phyloP scores from a whole-genome alignment of 2,329 filamentous ascomycete species.

The Botrytis galanthina region DNA sequence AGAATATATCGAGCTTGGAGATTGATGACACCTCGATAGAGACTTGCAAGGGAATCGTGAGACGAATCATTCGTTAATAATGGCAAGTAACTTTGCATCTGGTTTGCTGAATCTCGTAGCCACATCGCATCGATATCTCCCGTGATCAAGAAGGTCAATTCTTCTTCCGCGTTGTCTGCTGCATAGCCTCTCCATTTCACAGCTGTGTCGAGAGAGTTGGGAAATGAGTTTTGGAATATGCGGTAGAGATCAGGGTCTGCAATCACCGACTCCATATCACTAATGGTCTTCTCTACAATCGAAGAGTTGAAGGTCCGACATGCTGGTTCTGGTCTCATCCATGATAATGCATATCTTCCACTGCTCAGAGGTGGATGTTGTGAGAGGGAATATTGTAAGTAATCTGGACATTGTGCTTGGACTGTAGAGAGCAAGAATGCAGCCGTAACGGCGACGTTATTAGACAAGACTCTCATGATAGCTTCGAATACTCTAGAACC shows the following conservation, averaged over 20 bases:
- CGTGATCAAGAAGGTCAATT: conserved; percentile 60
- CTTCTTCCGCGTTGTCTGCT: conserved; percentile 57
- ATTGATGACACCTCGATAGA: conserved; percentile 71
- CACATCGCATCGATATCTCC: conserved; percentile 80
- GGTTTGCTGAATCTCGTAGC: conserved; percentile 79
- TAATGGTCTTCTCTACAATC: conserved; percentile 73
- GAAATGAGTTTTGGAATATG: conserved; percentile 70
- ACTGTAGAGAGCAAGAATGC: background rate
- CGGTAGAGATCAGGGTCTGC: conserved; percentile 72
- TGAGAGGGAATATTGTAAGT: conserved; percentile 56
- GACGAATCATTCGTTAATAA: conserved; percentile 55
- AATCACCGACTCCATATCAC: conserved; percentile 65
- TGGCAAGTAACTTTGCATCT: conserved; percentile 67
- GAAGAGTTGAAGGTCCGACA: conserved; percentile 81
- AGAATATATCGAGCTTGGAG: conserved; percentile 67
- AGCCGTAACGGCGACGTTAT: background rate
- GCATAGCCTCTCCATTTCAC: conserved; percentile 65
- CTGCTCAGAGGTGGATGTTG: conserved; percentile 69
- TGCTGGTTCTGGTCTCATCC: conserved; percentile 69
- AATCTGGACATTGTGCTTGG: conserved; percentile 57
- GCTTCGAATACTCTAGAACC: background rate
- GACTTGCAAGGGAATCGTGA: conserved; percentile 59
- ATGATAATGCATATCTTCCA: conserved; percentile 75
- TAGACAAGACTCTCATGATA: conserved; percentile 7
- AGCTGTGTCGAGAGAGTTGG: conserved; percentile 73